Evolutionary conservation across 1,284 basidiomycete genomes (phyloP).

Genomic region (Moesziomyces aphidis): DNA sequence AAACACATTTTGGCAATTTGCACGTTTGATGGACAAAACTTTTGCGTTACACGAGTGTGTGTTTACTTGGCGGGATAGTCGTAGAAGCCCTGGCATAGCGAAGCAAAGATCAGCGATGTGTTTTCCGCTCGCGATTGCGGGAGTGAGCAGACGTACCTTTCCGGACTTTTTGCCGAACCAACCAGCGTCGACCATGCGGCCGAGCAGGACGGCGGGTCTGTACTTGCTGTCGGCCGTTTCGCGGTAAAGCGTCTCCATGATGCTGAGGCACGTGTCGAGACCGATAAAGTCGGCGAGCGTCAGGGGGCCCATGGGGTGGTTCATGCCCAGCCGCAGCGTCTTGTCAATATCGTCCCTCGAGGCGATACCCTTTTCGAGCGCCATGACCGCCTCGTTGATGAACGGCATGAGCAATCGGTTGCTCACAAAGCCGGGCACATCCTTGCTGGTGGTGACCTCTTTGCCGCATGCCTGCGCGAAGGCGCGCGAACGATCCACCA

Average conservation of each 20-base stretch:
- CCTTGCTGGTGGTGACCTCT: slow-evolving; percentile 70
- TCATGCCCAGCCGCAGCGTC: slow-evolving; percentile 92
- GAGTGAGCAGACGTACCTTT: slow-evolving; percentile 38
- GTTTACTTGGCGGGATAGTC: slow-evolving; percentile 53
- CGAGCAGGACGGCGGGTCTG: slow-evolving; percentile 87
- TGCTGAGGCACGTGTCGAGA: slow-evolving; percentile 77
- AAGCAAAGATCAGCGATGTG: background rate
- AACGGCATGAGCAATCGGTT: slow-evolving; percentile 83
- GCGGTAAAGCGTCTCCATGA: slow-evolving; percentile 60
- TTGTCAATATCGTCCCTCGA: slow-evolving; percentile 95
- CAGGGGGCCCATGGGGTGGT: slow-evolving; percentile 86
- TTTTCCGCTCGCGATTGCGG: background rate
- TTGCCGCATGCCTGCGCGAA: slow-evolving; percentile 93
- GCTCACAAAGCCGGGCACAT: slow-evolving; percentile 81
- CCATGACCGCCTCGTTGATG: slow-evolving; percentile 92
- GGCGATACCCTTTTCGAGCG: slow-evolving; percentile 89
- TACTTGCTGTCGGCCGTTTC: slow-evolving; percentile 97
- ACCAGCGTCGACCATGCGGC: slow-evolving; percentile 95
- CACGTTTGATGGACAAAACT: background rate
- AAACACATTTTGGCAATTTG: background rate
- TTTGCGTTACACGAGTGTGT: background rate
- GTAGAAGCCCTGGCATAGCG: slow-evolving; percentile 58
- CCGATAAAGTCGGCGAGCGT: slow-evolving; percentile 77
- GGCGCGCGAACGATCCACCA: slow-evolving; percentile 79
- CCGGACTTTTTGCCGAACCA: slow-evolving; percentile 89